A percentile compares a stretch with the other conserved stretches of the same genome.
Evolutionary conservation across 495 filamentous ascomycete genomes (phyloP).

Genomic region (Podospora fimiseda): DNA sequence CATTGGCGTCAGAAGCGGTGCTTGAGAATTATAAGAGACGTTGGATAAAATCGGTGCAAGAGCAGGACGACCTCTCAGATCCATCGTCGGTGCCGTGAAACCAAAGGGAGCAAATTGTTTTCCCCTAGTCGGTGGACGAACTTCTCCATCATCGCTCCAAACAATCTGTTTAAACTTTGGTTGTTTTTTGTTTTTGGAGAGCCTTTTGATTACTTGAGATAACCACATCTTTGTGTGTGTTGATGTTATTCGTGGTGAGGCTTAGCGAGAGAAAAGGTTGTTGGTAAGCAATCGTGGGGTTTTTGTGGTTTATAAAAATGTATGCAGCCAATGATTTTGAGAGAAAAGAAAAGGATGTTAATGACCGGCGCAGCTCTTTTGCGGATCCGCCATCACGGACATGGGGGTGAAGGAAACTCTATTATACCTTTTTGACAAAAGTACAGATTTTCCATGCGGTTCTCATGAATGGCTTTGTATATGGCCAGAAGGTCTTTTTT

Average conservation of each 20-base stretch:
- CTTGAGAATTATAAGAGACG: constrained; percentile 11
- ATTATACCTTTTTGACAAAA: background rate
- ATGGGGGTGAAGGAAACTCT: background rate
- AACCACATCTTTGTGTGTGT: constrained; percentile 8
- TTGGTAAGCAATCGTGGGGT: background rate
- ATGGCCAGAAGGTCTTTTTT: no score
- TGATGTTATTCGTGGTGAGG: background rate
- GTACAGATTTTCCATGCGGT: background rate
- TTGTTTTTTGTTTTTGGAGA: constrained; percentile 1
- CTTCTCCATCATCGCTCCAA: constrained; percentile 3
- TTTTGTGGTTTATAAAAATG: background rate
- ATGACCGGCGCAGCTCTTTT: background rate
- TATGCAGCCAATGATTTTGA: background rate
- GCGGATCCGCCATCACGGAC: background rate
- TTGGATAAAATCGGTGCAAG: constrained; percentile 4
- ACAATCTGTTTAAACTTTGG: constrained; percentile 4
- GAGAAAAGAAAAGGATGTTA: background rate
- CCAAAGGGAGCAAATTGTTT: constrained; percentile 5
- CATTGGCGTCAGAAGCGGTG: background rate
- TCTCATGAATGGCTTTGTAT: no score
- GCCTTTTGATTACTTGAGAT: background rate
- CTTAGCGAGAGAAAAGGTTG: background rate
- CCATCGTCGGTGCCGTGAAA: background rate
- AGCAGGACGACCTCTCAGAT: background rate
- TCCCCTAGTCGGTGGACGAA: constrained; percentile 11